A percentile compares a stretch with the other conserved stretches of the same genome.
phyloP scores from a whole-genome alignment of 345 rosid genomes.

The Eucalyptus pauciflora region DNA sequence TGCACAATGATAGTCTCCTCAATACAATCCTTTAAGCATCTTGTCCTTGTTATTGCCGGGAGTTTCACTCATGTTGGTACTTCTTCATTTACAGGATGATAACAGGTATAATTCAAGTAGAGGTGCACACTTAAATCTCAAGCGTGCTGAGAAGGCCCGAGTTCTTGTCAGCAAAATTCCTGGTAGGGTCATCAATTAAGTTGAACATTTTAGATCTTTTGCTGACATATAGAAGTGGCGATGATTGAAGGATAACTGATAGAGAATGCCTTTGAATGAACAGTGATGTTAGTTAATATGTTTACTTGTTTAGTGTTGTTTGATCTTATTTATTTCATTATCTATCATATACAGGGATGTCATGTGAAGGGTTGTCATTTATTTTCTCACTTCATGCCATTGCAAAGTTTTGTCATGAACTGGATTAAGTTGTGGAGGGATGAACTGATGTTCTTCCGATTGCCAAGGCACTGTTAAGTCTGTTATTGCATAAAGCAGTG shows the following conservation, averaged over 20 bases:
- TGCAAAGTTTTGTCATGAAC: background rate
- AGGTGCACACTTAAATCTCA: slow-evolving; percentile 99
- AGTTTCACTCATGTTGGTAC: background rate
- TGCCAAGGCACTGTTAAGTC: background rate
- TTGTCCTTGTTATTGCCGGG: background rate
- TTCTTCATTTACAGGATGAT: slow-evolving; percentile 59
- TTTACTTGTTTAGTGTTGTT: background rate
- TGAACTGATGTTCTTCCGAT: background rate
- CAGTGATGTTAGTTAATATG: background rate
- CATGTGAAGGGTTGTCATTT: background rate
- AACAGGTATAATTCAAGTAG: slow-evolving; percentile 93
- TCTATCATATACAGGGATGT: background rate
- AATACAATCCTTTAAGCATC: background rate
- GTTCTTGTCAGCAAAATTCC: slow-evolving; percentile 94
- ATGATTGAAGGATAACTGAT: background rate
- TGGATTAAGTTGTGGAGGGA: background rate
- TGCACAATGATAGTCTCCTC: background rate
- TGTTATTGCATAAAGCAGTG: background rate
- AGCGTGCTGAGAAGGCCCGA: slow-evolving; percentile 96
- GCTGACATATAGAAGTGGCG: background rate
- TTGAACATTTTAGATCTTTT: background rate
- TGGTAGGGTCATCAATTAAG: slow-evolving; percentile 24
- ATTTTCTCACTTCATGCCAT: background rate
- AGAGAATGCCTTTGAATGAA: background rate
- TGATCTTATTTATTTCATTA: background rate